Conservation (phyloP, 2,329 filamentous ascomycete genomes). For the Neurospora sp. region DNA sequence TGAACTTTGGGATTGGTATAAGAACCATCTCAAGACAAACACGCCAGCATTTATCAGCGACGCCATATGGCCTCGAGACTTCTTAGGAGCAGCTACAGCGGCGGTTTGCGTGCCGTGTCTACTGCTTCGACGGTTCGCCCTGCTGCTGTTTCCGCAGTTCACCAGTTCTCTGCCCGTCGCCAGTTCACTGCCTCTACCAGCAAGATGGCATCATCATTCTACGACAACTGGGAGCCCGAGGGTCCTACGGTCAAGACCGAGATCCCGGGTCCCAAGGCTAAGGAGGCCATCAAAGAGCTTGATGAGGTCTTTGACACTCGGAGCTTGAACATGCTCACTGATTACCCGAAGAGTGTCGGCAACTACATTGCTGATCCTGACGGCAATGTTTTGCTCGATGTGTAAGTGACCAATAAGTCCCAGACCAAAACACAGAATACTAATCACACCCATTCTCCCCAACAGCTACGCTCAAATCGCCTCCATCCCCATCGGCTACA, state of each 20-base stretch:
- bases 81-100: constrained; percentile 9
- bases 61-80: constrained; percentile 6
- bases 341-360: constrained; percentile 65
- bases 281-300: constrained; percentile 59
- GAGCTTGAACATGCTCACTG: constrained; percentile 72
- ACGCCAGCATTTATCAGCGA: neutral
- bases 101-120: constrained; percentile 9
- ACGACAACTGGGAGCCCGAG: constrained; percentile 34
- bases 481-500: constrained; percentile 87
- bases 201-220: constrained; percentile 19
- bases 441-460: neutral
- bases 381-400: constrained; percentile 63
- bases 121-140: constrained; percentile 7
- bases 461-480: constrained; percentile 78
- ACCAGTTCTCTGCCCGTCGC: constrained; percentile 11
- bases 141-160: constrained; percentile 7
- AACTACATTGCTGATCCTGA: constrained; percentile 74
- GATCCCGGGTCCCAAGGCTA: constrained; percentile 69
- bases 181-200: constrained; percentile 17
- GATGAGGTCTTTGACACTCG: constrained; percentile 76
- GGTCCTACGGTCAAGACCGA: constrained; percentile 44
- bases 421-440: neutral
- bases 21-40: neutral
- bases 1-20: neutral
- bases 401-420: constrained; percentile 34